Evolutionary conservation across 2,329 filamentous ascomycete species (phyloP), one percentile per base, ranked within the genome.

Genomic region (Calonectria pteridis): DNA sequence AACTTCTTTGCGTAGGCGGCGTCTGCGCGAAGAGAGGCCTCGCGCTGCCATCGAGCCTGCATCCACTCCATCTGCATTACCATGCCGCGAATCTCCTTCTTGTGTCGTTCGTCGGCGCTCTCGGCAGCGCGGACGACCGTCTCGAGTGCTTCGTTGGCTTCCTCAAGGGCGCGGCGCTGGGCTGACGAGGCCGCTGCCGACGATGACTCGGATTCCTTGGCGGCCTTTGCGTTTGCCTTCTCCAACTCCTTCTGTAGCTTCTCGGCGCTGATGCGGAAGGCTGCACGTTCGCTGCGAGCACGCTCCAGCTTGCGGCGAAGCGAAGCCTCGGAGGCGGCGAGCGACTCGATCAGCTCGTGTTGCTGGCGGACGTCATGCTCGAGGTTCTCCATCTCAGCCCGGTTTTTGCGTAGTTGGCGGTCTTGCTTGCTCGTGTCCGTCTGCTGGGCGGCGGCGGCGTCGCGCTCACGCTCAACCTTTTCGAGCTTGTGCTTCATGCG

Each of bases 61-160:
- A 98, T 91, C 92, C 94, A 98, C 80, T 95, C 91, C 83, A 98
- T 96, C 85, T 98, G 96, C 86, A 97, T 94, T 67, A 92, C 91
- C 82, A 98, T 89, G 23, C 96, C 96, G 77, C 93, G 91, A 67
- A 98, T 87, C 85, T 97, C 94, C 83, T 92, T 93, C 79, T 89
- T 87, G 83, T 97, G 94, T 55, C 90, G 88, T 77, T 91, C 91
- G 80, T 95, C 92, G 58, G 93, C 92, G 64, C 89, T 87, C 78
- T 91, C 88, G 40, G 89, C 88, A 1, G 89, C 89, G 3, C 89
- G 88, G 73, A 91, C 88, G 20, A 91, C 87, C n/a, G 89, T 89
- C 77, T 91, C 89, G 62, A 91, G 88, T 62, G 92, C 88, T 69
- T 87, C 83, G 53, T 90, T 87, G 33, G 87, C 85, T 71, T 86